Evolutionary conservation across 2,329 filamentous ascomycete genomes (phyloP), one percentile per base, ranked within the genome.

Genomic region (Talaromyces sp.): DNA sequence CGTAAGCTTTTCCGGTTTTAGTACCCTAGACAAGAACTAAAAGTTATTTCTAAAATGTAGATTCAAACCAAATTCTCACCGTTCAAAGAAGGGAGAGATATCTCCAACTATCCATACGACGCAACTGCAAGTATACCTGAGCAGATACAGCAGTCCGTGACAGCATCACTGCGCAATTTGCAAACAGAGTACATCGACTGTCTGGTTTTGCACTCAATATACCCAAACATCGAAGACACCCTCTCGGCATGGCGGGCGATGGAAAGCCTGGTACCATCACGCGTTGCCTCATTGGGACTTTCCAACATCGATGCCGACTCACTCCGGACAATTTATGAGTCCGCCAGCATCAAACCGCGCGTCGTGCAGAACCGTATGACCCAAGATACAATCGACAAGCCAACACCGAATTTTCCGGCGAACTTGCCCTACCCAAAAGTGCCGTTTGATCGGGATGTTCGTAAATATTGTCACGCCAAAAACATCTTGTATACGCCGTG

Each of bases 11-110:
- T 10, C 43, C 24, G 13, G 6, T 3, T 58, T 11, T 21, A 27
- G 6, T 27, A 27, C 26, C 31, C 4, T 38, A 46, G 43, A 5
- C 1, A 10, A 46, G 3, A 46, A 10, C 21, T 19, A 19, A 46
- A n/a, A 5, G 8, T 7, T 21, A 24, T 24, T 2, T 24, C n/a
- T 2, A 26, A 26, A 21, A 17, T 43, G 26, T 29, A 59, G 58
- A 55, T 59, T 14, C 58, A 59, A 21, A 59, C 51, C 27, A 55
- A 59, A 26, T 59, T 59, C 17, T 49, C 51, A 17, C 58, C 58
- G 4, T 50, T 55, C 17, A 59, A 55, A 35, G 41, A 55, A 35
- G 41, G 58, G 8, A 49, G 24, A 24, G 21, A 55, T 26, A 27
- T 50, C 1, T 10, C 26, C 4, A 31, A 19, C 17, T 55, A 59